Evolutionary conservation across 2,329 filamentous ascomycete species (phyloP), one percentile per base, ranked within the genome.

Genomic region (Tolypocladium album): DNA sequence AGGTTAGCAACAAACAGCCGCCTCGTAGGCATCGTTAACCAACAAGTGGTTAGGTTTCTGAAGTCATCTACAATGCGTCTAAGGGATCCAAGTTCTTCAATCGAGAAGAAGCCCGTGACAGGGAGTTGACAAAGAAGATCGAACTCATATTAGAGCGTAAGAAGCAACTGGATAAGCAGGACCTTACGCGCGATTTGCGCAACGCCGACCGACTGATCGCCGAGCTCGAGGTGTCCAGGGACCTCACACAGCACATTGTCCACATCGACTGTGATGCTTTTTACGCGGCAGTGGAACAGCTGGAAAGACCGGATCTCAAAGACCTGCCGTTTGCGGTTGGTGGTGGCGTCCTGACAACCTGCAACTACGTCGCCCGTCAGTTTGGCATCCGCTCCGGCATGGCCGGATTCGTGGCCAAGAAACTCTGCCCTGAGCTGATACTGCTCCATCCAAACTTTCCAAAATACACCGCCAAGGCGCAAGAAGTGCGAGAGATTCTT

Each of bases 181-280:
- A 97, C 66, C 76, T 97, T 38, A 84, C 84, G 50, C 79, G 81
- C 39, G 89, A 96, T 61, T 74, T 88, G 38, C 86, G 89, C 53
- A 85, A 85, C 61, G 92, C 90, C 24, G 92, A 97, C 70, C 86
- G 90, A 62, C 85, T 90, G 62, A 87, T 97, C 58, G 80, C 86
- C 0, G 86, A 93, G 67, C 81, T 97, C 24, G 94, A 99, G 69
- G 70, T 86, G 9, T 80, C 82, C 1, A 83, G 94, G 55, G 92
- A 97, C 69, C 77, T 99, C 42, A 88, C 87, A 0, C 94, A 97
- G 71, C 79, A 85, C 60, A 84, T 97, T 31, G 88, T 97, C 0
- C 94, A 99, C 70, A 83, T 97, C 56, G 94, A 99, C 72, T 97
- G 94, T 74, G 94, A 99, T 77, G 94, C 94, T 20, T 99, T 99